Conservation (phyloP, 129 eudicot species). For the Lactuca saligna region DNA sequence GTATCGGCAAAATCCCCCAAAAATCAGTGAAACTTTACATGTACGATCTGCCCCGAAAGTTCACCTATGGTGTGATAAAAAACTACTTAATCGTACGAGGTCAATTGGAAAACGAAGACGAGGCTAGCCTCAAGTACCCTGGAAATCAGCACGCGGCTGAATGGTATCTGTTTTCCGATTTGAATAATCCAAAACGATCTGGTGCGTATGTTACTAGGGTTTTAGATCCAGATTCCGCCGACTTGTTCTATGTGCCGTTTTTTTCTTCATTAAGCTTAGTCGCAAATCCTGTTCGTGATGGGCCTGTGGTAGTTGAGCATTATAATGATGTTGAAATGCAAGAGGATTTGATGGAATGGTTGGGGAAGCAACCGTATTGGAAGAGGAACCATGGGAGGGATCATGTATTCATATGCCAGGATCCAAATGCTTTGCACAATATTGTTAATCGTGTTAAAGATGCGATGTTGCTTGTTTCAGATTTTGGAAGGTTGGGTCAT, state of each 20-base stretch:
- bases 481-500: not conserved
- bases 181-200: slow-evolving; percentile 40
- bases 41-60: slow-evolving; percentile 79
- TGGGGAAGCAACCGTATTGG: slow-evolving; percentile 82
- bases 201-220: slow-evolving; percentile 60
- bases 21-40: slow-evolving; percentile 54
- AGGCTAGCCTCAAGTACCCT: slow-evolving; percentile 56
- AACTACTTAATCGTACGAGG: slow-evolving; percentile 73
- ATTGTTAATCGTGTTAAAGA: slow-evolving; percentile 76
- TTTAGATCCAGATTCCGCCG: slow-evolving; percentile 68
- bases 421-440: slow-evolving; percentile 92
- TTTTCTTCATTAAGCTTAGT: slow-evolving; percentile 88
- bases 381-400: slow-evolving; percentile 97
- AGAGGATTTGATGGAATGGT: slow-evolving; percentile 74
- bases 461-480: slow-evolving; percentile 22
- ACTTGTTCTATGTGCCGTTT: slow-evolving; percentile 85
- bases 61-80: slow-evolving; percentile 85
- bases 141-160: slow-evolving; percentile 99
- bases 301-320: not conserved
- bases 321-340: slow-evolving; percentile 79
- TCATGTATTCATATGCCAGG: slow-evolving; percentile 94
- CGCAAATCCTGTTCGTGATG: slow-evolving; percentile 61
- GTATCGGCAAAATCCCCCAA: slow-evolving; percentile 7
- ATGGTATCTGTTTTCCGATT: slow-evolving; percentile 76
- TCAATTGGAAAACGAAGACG: slow-evolving; percentile 31